Evolutionary conservation across 306 rosid species (phyloP).

Genomic region (Dryas alaskensis): DNA sequence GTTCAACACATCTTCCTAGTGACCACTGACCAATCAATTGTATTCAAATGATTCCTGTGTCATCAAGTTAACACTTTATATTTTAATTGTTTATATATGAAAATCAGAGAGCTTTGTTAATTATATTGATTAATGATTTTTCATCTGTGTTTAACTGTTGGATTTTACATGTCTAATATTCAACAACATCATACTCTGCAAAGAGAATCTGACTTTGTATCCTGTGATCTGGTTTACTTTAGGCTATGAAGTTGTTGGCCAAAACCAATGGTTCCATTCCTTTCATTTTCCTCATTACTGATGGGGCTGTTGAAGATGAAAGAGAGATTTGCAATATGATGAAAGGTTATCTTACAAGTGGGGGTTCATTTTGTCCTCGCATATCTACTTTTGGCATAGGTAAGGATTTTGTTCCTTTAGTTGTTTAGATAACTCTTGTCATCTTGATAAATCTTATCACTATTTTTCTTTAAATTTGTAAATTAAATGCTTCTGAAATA

Average conservation of each 20-base stretch:
- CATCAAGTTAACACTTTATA: not conserved
- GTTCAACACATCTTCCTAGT: not conserved
- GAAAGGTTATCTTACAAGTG: slow-evolving; percentile 45
- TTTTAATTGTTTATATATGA: not conserved
- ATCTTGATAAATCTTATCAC: not conserved
- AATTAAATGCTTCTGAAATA: slow-evolving; percentile 18
- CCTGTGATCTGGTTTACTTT: slow-evolving; percentile 31
- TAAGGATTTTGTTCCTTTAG: slow-evolving; percentile 33
- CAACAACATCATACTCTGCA: not conserved
- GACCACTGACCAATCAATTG: slow-evolving; percentile 7
- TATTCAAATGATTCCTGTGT: slow-evolving; percentile 18
- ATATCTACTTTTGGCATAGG: slow-evolving; percentile 91
- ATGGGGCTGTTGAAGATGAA: slow-evolving; percentile 85
- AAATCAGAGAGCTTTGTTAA: not conserved
- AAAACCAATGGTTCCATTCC: slow-evolving; percentile 57
- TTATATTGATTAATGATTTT: not conserved
- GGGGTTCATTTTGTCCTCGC: slow-evolving; percentile 54
- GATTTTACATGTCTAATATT: not conserved
- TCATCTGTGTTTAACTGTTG: not conserved
- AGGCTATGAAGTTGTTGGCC: slow-evolving; percentile 80
- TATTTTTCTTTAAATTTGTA: not conserved
- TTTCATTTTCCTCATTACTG: slow-evolving; percentile 79
- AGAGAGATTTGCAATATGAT: slow-evolving; percentile 71
- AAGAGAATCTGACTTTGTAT: slow-evolving; percentile 7
- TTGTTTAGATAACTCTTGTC: not conserved